Conservation (phyloP, 2,329 filamentous ascomycete species). For the Parastagonospora nodorum region DNA sequence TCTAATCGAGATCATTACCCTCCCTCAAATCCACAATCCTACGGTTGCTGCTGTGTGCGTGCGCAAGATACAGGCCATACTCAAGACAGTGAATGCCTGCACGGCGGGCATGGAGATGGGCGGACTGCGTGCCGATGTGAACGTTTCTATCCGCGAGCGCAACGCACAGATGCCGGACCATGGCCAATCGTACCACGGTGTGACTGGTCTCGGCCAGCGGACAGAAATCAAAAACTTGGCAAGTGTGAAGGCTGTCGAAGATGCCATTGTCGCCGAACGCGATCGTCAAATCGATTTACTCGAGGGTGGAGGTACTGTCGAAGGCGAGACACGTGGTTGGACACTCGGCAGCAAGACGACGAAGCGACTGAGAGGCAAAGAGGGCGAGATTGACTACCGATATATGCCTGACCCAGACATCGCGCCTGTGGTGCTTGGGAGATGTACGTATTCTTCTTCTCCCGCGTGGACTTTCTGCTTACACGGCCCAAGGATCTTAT, state of each 20-base stretch:
- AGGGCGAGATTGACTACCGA: conserved; percentile 95
- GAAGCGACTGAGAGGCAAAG: conserved; percentile 81
- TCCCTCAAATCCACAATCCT: conserved; percentile 85
- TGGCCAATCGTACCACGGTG: conserved; percentile 59
- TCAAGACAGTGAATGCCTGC: conserved; percentile 82
- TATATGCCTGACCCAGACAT: conserved; percentile 99
- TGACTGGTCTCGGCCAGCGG: conserved; percentile 74
- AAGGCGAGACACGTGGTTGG: conserved; percentile 93
- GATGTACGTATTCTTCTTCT: conserved; percentile 35
- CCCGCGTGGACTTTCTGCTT: conserved; percentile 4
- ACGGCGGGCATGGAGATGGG: conserved; percentile 92
- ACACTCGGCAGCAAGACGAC: conserved; percentile 84
- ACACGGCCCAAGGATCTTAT: conserved; percentile 62
- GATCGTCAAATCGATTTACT: conserved; percentile 84
- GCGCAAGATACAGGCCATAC: conserved; percentile 80
- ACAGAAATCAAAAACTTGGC: conserved; percentile 98
- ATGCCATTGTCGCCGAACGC: conserved; percentile 89
- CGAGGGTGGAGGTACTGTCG: conserved; percentile 73
- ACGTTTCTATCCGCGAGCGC: conserved; percentile 79
- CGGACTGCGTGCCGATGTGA: conserved; percentile 89
- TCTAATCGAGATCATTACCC: conserved; percentile 92
- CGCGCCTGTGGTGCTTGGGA: conserved; percentile 75
- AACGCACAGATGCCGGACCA: conserved; percentile 23
- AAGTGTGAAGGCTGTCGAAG: conserved; percentile 92
- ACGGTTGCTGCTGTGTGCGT: conserved; percentile 87